Conservation (phyloP, 495 filamentous ascomycete genomes). For the Neurospora sp. region DNA sequence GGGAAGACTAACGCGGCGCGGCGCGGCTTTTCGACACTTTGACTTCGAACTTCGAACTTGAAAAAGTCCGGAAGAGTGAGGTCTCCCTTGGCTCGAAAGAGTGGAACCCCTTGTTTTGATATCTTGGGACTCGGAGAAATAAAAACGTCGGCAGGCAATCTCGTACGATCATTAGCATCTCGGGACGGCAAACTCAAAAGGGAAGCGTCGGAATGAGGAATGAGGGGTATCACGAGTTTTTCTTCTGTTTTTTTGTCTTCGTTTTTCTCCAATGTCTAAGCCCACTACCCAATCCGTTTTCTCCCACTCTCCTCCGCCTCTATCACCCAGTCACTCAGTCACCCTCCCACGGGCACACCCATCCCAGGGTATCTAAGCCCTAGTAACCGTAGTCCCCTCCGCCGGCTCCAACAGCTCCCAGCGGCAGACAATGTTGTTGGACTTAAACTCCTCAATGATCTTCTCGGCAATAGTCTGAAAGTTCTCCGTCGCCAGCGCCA, state of each 20-base stretch:
- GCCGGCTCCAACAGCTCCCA: conserved; percentile 88
- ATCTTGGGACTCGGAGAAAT: no score
- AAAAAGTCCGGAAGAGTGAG: neutral
- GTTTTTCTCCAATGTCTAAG: neutral
- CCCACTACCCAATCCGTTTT: no score
- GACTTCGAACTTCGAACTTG: neutral
- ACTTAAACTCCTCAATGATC: conserved; percentile 58
- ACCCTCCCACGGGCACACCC: neutral
- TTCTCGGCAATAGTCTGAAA: conserved; percentile 74
- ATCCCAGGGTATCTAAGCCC: conserved; percentile 3
- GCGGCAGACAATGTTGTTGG: conserved; percentile 56
- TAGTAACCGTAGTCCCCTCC: conserved; percentile 61
- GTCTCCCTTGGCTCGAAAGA: no score
- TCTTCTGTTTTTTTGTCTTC: conserved; percentile 4
- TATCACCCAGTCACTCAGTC: neutral
- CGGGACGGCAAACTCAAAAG: no score
- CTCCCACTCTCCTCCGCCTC: no score
- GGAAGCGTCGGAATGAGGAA: no score
- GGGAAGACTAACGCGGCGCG: neutral
- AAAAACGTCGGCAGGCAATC: no score
- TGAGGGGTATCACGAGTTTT: conserved; percentile 9
- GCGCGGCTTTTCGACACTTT: neutral
- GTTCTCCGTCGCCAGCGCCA: conserved; percentile 80
- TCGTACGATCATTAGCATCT: no score
- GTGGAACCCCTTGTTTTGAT: no score